Conservation (phyloP, 2,329 filamentous ascomycete species). For the Trichoderma pleuroti region DNA sequence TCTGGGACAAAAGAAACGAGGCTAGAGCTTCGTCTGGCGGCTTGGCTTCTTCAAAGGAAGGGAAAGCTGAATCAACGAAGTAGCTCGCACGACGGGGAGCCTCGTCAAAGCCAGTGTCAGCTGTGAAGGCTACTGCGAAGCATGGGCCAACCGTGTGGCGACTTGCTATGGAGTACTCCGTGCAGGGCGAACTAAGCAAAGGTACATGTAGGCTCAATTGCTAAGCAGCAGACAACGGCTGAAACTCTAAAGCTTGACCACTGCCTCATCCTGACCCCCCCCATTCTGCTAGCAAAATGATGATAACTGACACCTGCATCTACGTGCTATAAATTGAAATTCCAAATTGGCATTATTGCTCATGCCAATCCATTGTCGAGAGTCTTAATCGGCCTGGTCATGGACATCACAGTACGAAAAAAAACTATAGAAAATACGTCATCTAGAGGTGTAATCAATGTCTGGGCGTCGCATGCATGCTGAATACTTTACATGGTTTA, state of each 20-base stretch:
- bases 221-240: neutral
- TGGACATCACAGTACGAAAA: neutral
- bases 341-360: neutral
- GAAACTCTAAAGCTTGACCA: neutral
- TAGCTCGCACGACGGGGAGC: neutral
- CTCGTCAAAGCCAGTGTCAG: conserved; percentile 1
- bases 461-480: neutral
- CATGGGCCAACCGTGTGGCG: conserved; percentile 10
- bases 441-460: neutral
- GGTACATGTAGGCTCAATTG: neutral
- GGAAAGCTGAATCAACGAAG: neutral
- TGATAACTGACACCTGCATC: neutral
- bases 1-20: neutral
- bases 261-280: neutral
- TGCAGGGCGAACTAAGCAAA: neutral
- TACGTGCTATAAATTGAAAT: neutral
- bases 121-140: conserved; percentile 10
- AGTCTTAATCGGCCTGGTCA: neutral
- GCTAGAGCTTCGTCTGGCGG: neutral
- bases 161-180: neutral
- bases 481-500: neutral
- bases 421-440: neutral
- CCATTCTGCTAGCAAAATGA: neutral
- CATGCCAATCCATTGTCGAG: neutral
- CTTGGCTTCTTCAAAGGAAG: neutral